Evolutionary conservation across 768 basidiomycete genomes (phyloP), one percentile per base, ranked within the genome.

Genomic region (Mycena albidolilacea): DNA sequence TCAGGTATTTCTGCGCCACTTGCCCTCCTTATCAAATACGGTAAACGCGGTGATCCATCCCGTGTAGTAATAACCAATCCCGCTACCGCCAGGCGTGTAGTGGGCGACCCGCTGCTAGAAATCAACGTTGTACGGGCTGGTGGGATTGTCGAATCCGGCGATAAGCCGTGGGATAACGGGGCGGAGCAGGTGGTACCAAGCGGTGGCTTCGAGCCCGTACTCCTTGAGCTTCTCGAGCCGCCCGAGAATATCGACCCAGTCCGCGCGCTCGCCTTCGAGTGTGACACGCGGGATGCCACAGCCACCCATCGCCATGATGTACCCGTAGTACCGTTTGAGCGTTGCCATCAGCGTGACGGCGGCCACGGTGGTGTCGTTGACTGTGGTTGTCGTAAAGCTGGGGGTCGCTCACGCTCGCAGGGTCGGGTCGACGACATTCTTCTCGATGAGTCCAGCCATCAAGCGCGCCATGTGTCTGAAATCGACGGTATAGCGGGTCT

Each of bases 111-210:
- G 30, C 30, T 30, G 30, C 30, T 3, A 30, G 30, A 30, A 30
- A 30, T 30, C 30, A 3, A 64, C 62, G 44, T 70, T 70, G 23
- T 38, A 38, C 21, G 60, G 30, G 62, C 62, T 70, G 12, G 23
- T 39, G 30, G 66, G 66, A 6, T 35, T 14, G 44, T 84, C 81
- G 58, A 83, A 87, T 8, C 85, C 81, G 5, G 73, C 38, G 11
- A 84, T 79, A 69, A 86, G 85, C 17, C 82, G 80, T 41, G 73
- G 46, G 55, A 88, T 73, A 30, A 88, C 77, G 0, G 85, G 85
- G 11, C 80, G 79, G 6, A 88, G 82, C 38, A 88, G 80, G 44
- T 80, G 77, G 21, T 81, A 79, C 86, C 86, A 87, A 3, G 81
- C 81, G 1, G 50, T 64, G 1, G 78, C 70, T 37, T 82, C 80